Conservation (phyloP, 805 yeast species). For the Teunomyces pallodes region DNA sequence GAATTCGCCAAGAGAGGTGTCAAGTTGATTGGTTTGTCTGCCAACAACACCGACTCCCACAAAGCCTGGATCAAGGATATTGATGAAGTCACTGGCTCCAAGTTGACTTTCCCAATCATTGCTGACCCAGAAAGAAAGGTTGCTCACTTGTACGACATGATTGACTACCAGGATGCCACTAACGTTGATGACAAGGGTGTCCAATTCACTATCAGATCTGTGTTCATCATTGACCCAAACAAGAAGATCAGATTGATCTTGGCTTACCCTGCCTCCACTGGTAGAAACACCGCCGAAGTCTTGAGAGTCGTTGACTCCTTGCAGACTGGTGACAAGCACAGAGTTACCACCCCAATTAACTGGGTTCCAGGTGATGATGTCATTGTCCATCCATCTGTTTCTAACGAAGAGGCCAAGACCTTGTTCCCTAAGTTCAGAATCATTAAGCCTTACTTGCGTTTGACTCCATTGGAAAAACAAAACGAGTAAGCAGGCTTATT, state of each 20-base stretch:
- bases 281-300: conserved; percentile 92
- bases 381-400: conserved; percentile 83
- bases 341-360: conserved; percentile 88
- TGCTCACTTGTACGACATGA: conserved; percentile 82
- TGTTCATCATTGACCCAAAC: conserved; percentile 84
- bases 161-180: conserved; percentile 79
- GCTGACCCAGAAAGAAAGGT: conserved; percentile 86
- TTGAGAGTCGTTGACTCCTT: conserved; percentile 86
- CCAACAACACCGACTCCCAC: conserved; percentile 79
- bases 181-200: conserved; percentile 65
- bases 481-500: conserved; percentile 9
- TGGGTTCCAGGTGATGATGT: conserved; percentile 91
- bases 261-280: conserved; percentile 91
- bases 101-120: conserved; percentile 84
- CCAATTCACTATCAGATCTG: conserved; percentile 88
- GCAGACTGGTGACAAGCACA: conserved; percentile 78
- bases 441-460: conserved; percentile 88
- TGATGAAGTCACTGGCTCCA: conserved; percentile 77
- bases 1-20: conserved; percentile 83
- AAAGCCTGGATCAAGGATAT: conserved; percentile 87
- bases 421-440: conserved; percentile 84
- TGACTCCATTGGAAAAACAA: conserved; percentile 43
- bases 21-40: conserved; percentile 87
- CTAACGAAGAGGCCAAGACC: conserved; percentile 64
- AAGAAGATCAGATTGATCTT: conserved; percentile 85